A percentile compares a stretch with the other conserved stretches of the same genome.
These are phyloP conservation scores for Candida sanyaensis DNA, from an alignment of 1,139 yeast genomes.

Conservation along the genomic window DNA sequence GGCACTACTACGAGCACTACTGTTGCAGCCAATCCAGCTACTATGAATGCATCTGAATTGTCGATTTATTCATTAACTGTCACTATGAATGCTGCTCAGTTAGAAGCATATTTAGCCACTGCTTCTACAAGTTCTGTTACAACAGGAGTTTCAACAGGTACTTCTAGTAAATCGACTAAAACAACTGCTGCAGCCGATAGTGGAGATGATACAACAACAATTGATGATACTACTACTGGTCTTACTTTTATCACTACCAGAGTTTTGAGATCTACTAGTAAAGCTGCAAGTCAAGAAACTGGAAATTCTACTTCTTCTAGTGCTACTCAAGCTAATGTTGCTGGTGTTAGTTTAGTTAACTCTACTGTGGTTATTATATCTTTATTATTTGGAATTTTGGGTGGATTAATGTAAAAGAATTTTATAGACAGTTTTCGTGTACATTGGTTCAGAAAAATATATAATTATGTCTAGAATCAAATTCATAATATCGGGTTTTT, in stretches of 20 bases:
- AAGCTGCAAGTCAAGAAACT: neutral
- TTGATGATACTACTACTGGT: slow-evolving; percentile 8
- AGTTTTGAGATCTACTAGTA: slow-evolving; percentile 11
- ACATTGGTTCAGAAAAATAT: neutral
- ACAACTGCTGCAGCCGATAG: slow-evolving; percentile 7
- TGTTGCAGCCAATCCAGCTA: slow-evolving; percentile 12
- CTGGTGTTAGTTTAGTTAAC: slow-evolving; percentile 6
- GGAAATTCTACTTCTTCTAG: slow-evolving; percentile 5
- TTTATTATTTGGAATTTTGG: slow-evolving; percentile 7
- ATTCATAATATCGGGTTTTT: neutral
- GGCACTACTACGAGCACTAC: slow-evolving; percentile 5
- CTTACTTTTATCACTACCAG: slow-evolving; percentile 16
- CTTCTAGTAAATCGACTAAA: slow-evolving; percentile 12
- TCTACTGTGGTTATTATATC: slow-evolving; percentile 2
- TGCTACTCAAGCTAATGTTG: slow-evolving; percentile 8
- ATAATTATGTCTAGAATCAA: neutral
- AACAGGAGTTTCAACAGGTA: no score
- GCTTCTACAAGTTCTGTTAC: slow-evolving; percentile 8
- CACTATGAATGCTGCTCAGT: slow-evolving; percentile 17
- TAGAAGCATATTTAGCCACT: slow-evolving; percentile 10
- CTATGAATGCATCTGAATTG: slow-evolving; percentile 16
- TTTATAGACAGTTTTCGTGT: neutral
- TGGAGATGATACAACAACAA: slow-evolving; percentile 2
- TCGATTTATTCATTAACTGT: slow-evolving; percentile 13
- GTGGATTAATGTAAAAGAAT: slow-evolving; percentile 2